Conservation (phyloP, 371 early-diverging fungal genomes). For the Rhizopus arrhizus region DNA sequence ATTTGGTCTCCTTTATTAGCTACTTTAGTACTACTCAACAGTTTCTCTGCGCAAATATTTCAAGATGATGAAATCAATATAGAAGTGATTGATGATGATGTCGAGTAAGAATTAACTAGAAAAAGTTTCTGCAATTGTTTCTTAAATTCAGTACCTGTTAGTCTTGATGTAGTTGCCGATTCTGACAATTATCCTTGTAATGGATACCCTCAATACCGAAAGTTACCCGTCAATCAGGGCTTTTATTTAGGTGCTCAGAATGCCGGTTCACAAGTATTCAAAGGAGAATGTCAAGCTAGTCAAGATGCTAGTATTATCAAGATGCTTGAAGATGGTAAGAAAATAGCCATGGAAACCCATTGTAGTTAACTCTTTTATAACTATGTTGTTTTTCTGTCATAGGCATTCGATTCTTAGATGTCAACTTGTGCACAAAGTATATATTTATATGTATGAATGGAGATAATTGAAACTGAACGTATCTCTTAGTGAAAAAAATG, state of each 20-base stretch:
- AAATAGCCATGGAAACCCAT: background rate
- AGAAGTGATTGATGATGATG: slow-evolving; percentile 16
- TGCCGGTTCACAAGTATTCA: slow-evolving; percentile 16
- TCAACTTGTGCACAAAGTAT: slow-evolving; percentile 28
- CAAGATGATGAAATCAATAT: slow-evolving; percentile 11
- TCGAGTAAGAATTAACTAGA: background rate
- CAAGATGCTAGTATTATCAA: slow-evolving; percentile 25
- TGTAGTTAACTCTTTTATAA: background rate
- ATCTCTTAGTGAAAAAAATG: slow-evolving; percentile 5
- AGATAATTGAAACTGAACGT: background rate
- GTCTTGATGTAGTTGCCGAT: slow-evolving; percentile 1
- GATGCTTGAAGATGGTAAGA: slow-evolving; percentile 33
- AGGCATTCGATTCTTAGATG: slow-evolving; percentile 29
- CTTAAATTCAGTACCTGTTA: background rate
- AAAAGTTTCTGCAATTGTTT: background rate
- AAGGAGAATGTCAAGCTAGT: background rate
- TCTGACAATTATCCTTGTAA: slow-evolving; percentile 35
- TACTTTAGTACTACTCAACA: slow-evolving; percentile 8
- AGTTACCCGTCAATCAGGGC: slow-evolving; percentile 38
- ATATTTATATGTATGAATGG: background rate
- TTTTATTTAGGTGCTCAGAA: slow-evolving; percentile 41
- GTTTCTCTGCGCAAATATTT: slow-evolving; percentile 9
- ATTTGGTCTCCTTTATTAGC: slow-evolving; percentile 20
- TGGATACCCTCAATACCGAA: slow-evolving; percentile 34
- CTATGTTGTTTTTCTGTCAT: background rate